Percentiles rank a stretch among this genome's conserved stretches.
phyloP scores from a whole-genome alignment of 192 early-diverging fungal genomes.

The Glomus cerebriforme region DNA sequence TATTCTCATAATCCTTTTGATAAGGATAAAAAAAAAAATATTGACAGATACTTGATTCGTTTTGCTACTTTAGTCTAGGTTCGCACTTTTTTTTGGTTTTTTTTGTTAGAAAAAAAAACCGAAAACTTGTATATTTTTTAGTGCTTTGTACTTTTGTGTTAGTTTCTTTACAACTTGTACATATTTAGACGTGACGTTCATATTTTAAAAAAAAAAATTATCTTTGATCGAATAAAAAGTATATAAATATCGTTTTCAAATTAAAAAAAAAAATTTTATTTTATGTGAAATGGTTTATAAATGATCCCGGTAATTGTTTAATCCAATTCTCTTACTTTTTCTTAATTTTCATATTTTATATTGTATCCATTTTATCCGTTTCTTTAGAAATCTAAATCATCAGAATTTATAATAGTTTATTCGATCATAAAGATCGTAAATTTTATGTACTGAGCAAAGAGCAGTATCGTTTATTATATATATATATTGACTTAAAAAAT shows the following conservation, averaged over 20 bases:
- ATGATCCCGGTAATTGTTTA: too few relatives aligned
- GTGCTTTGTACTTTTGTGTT: constrained; percentile 8
- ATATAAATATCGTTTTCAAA: background rate
- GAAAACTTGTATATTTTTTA: constrained; percentile 21
- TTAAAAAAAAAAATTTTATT: background rate
- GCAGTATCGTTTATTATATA: too few relatives aligned
- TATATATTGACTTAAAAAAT: too few relatives aligned
- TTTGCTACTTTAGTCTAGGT: constrained; percentile 18
- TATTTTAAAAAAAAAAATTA: background rate
- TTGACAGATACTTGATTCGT: constrained; percentile 18
- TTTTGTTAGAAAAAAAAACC: background rate
- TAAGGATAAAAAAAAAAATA: constrained; percentile 7
- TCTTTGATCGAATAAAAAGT: background rate
- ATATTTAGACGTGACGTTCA: constrained; percentile 23
- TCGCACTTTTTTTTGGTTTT: constrained; percentile 3
- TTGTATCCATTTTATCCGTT: too few relatives aligned
- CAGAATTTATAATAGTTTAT: too few relatives aligned
- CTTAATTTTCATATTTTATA: too few relatives aligned
- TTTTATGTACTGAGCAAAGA: too few relatives aligned
- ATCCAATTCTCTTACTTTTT: too few relatives aligned
- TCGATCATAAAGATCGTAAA: too few relatives aligned
- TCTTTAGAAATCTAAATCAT: too few relatives aligned
- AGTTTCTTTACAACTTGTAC: constrained; percentile 4
- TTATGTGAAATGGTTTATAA: too few relatives aligned
- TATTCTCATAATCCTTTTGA: constrained; percentile 10